Evolutionary conservation across 331 rosid genomes (phyloP), one percentile per base, ranked within the genome.

Genomic region (Pyrus hybrid): DNA sequence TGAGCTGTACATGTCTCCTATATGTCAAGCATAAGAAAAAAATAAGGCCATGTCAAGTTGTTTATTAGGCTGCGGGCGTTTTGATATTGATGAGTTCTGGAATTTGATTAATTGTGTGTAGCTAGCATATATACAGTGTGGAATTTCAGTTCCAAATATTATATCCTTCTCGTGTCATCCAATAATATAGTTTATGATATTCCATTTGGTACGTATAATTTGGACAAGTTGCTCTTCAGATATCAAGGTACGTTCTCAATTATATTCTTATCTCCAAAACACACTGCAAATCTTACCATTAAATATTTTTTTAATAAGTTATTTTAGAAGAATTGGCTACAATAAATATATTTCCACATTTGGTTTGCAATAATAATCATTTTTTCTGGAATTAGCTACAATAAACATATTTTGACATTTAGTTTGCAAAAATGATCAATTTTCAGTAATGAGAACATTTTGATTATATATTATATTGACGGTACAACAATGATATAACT

Each of bases 111-210:
- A 67, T 22, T 66, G 45, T 32, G 49, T 20, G 47, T 20, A 22
- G 13, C 21, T 51, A 6, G n/a, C 8, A 5, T 13, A 21, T 37
- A 67, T 12, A 7, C 21, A 18, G 4, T 13, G 21, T 41, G 33
- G 14, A 41, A 68, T 68, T 18, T 17, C 43, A n/a, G 7, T 47
- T 49, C 60, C 22, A 68, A 68, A 68, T 9, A 43, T 68, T 7
- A 6, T 43, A 51, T 53, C 21, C 9, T 68, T 49, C 74, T 71
- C 75, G 75, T 71, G 75, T 29, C 49, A 71, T 70, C 45, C 16
- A 18, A 69, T 7, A 68, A 68, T 43, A 68, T 23, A 16, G 10
- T 43, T 23, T 68, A 4, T 8, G 13, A 68, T 30, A 68, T 68
- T 68, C 72, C 74, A 47, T 53, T 53, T 51, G 3, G 58, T 10